Evolutionary conservation across 179 eudicot species (phyloP).

Genomic region (Spergularia azorica): DNA sequence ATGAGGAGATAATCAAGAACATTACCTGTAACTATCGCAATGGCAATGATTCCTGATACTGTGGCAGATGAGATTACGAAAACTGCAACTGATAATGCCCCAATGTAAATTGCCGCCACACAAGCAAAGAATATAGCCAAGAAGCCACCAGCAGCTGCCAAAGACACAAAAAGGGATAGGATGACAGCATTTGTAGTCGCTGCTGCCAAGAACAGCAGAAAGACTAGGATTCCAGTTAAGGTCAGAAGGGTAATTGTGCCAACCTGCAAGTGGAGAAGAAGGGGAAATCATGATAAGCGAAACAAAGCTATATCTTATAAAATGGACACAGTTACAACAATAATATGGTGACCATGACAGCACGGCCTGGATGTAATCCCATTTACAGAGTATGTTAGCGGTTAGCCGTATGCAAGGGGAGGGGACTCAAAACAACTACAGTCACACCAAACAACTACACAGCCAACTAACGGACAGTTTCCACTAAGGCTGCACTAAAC

Average conservation of each 20-base stretch:
- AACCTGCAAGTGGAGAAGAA: constrained; percentile 50
- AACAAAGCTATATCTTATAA: background rate
- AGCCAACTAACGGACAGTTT: background rate
- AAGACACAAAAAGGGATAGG: constrained; percentile 69
- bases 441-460: background rate
- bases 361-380: background rate
- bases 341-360: background rate
- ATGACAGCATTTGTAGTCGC: constrained; percentile 81
- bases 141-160: constrained; percentile 89
- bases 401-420: background rate
- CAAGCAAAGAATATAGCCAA: constrained; percentile 89
- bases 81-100: constrained; percentile 66
- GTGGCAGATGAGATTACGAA: constrained; percentile 73
- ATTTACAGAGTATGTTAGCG: background rate
- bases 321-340: background rate
- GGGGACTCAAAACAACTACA: background rate
- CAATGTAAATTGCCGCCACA: constrained; percentile 65
- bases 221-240: constrained; percentile 63
- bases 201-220: constrained; percentile 72
- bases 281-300: background rate
- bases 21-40: constrained; percentile 59
- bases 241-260: constrained; percentile 69
- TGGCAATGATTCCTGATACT: constrained; percentile 56
- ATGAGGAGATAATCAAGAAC: background rate
- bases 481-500: too few species aligned